Evolutionary conservation across 139 green algal species (phyloP).

Genomic region (Desmodesmus armatus): DNA sequence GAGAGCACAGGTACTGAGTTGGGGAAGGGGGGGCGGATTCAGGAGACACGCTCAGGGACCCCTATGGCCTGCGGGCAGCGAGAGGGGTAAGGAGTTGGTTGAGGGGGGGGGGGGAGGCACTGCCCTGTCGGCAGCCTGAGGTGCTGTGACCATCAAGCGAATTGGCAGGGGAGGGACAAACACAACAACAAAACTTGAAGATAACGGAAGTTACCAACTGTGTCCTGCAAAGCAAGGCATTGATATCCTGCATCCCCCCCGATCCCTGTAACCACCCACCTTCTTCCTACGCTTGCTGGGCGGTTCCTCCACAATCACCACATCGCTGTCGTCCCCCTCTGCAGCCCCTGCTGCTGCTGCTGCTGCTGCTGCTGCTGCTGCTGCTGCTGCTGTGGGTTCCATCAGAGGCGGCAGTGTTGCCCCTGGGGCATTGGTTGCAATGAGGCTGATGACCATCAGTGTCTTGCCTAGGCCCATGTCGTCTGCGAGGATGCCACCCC

Average conservation of each 20-base stretch:
- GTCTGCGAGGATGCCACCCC: slow-evolving; percentile 81
- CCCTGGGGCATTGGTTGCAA: slow-evolving; percentile 71
- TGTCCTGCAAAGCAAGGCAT: too few species aligned
- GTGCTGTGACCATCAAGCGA: too few species aligned
- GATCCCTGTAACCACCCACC: neutral
- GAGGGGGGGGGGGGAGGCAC: too few species aligned
- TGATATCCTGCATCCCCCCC: neutral
- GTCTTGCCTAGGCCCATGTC: slow-evolving; percentile 87
- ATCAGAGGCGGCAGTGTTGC: slow-evolving; percentile 21
- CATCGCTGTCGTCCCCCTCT: neutral
- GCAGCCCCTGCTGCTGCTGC: neutral
- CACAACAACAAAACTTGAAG: too few species aligned
- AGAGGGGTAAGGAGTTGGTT: too few species aligned
- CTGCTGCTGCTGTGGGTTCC: neutral
- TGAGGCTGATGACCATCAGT: slow-evolving; percentile 67
- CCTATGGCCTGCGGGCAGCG: too few species aligned
- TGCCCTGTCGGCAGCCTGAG: too few species aligned
- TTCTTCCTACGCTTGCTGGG: slow-evolving; percentile 25
- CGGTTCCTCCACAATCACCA: neutral
- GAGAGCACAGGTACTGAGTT: too few species aligned
- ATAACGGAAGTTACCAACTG: too few species aligned
- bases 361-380: neutral
- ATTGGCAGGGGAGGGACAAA: too few species aligned
- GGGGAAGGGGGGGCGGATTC: too few species aligned
- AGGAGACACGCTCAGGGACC: too few species aligned